Evolutionary conservation across 805 yeast species (phyloP).

Genomic region (Teunomyces tritomae): DNA sequence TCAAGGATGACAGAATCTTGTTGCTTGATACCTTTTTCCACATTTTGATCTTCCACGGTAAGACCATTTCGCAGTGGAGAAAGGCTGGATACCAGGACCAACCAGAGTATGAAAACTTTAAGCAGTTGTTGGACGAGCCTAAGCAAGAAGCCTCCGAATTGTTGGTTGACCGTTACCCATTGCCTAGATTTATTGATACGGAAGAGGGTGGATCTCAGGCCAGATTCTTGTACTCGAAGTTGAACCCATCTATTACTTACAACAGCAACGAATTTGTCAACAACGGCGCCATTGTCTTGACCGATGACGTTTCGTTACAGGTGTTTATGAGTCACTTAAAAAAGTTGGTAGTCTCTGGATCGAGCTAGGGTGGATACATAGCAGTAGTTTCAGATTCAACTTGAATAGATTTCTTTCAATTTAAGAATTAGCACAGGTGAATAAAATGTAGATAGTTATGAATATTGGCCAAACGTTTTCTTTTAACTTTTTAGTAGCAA

Average conservation of each 20-base stretch:
- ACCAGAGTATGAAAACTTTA: slow-evolving; percentile 85
- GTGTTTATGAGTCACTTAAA: slow-evolving; percentile 94
- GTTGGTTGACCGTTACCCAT: slow-evolving; percentile 90
- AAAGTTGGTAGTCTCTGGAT: slow-evolving; percentile 71
- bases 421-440: not conserved
- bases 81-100: slow-evolving; percentile 91
- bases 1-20: slow-evolving; percentile 82
- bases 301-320: slow-evolving; percentile 94
- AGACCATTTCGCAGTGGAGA: slow-evolving; percentile 94
- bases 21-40: slow-evolving; percentile 95
- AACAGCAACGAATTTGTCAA: slow-evolving; percentile 53
- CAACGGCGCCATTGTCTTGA: slow-evolving; percentile 76
- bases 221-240: slow-evolving; percentile 88
- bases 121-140: slow-evolving; percentile 82
- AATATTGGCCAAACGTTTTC: too few species aligned
- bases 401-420: slow-evolving; percentile 1
- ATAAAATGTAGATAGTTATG: not conserved
- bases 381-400: not conserved
- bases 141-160: slow-evolving; percentile 89
- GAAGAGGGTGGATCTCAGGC: slow-evolving; percentile 99
- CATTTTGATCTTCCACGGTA: slow-evolving; percentile 92
- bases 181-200: slow-evolving; percentile 95
- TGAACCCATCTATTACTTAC: slow-evolving; percentile 89
- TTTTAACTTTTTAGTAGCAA: too few species aligned
- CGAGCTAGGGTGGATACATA: slow-evolving; percentile 20